These are phyloP conservation scores for Mucor racemosus DNA, from an alignment of 371 early-diverging fungal genomes.

Conservation along the genomic window DNA sequence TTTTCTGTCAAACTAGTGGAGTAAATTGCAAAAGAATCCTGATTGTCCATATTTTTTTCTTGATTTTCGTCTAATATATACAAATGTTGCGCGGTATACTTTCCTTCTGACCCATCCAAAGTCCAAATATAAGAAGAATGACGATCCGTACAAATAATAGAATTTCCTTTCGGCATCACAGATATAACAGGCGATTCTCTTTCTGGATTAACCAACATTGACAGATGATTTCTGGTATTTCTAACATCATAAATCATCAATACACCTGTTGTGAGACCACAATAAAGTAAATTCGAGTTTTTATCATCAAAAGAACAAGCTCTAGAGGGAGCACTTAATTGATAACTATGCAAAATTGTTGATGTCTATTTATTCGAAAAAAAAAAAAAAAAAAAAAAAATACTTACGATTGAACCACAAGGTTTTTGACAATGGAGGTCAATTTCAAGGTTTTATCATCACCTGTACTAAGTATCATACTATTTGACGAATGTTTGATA, in stretches of 20 bases:
- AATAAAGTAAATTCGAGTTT: constrained; percentile 37
- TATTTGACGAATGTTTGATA: constrained; percentile 13
- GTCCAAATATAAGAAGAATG: constrained; percentile 14
- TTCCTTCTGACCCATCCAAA: neutral
- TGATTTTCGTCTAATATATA: neutral
- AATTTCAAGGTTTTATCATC: constrained; percentile 29
- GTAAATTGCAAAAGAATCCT: neutral
- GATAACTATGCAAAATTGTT: constrained; percentile 13
- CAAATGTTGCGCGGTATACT: neutral
- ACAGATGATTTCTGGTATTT: constrained; percentile 31
- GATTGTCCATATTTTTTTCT: neutral
- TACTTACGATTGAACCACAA: constrained; percentile 25
- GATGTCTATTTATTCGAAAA: too few relatives aligned
- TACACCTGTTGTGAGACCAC: constrained; percentile 38
- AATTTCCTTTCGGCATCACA: neutral
- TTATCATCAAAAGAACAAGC: constrained; percentile 38
- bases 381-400: too few relatives aligned
- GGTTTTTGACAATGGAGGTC: constrained; percentile 19
- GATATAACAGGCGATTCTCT: constrained; percentile 16
- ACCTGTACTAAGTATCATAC: constrained; percentile 22
- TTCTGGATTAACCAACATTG: constrained; percentile 1
- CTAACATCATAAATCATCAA: constrained; percentile 44
- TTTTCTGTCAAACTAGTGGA: neutral
- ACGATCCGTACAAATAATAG: constrained; percentile 19
- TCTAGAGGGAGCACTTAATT: constrained; percentile 33